Conservation (phyloP, 345 rosid species). For the Moricandia arvensis region DNA sequence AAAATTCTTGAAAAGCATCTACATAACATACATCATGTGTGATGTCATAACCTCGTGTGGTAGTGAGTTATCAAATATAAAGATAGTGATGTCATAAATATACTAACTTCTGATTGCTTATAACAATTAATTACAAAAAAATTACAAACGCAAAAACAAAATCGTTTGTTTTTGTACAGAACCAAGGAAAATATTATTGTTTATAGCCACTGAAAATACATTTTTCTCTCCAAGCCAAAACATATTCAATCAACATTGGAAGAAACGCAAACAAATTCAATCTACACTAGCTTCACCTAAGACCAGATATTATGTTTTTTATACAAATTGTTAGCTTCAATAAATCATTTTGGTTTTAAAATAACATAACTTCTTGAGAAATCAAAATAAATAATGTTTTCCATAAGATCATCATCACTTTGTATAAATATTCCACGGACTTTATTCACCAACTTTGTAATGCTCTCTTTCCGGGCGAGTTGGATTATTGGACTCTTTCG, state of each 20-base stretch:
- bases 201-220: no score
- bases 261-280: neutral
- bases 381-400: neutral
- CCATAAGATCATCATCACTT: neutral
- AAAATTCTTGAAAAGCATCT: neutral
- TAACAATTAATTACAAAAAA: neutral
- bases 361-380: neutral
- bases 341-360: neutral
- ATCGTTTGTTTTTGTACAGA: neutral
- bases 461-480: conserved; percentile 7
- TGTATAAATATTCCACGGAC: neutral
- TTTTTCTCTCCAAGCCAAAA: no score
- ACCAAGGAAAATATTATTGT: neutral
- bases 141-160: neutral
- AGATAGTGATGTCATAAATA: neutral
- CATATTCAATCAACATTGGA: no score
- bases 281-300: neutral
- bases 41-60: conserved; percentile 1
- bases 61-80: neutral
- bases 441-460: neutral
- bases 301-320: neutral
- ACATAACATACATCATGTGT: neutral
- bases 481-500: conserved; percentile 29
- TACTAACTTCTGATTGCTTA: neutral
- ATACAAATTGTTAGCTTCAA: neutral